A percentile compares a stretch with the other conserved stretches of the same genome.
phyloP scores from a whole-genome alignment of 2,329 filamentous ascomycete species.

The Aspergillus glaucus region DNA sequence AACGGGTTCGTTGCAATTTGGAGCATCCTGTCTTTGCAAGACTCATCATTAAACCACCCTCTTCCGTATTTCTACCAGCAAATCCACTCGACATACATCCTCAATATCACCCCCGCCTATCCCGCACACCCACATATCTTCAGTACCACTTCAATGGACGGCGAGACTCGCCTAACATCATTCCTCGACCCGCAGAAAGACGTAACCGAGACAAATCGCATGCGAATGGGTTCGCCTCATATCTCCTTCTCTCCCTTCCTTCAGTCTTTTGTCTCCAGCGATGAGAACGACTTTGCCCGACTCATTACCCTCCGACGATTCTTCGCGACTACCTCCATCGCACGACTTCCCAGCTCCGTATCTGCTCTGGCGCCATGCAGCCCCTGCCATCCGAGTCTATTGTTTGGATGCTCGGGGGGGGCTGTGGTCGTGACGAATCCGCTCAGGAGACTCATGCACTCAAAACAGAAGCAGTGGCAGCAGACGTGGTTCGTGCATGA shows the following conservation, averaged over 20 bases:
- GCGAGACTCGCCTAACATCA: conserved; percentile 50
- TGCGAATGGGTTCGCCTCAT: conserved; percentile 43
- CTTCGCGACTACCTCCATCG: conserved; percentile 45
- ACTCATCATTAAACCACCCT: conserved; percentile 9
- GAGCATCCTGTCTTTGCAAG: conserved; percentile 31
- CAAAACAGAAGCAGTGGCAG: conserved; percentile 47
- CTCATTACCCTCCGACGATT: conserved; percentile 48
- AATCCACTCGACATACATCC: conserved; percentile 33
- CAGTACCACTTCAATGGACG: conserved; percentile 49
- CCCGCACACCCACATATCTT: conserved; percentile 50
- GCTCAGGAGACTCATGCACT: conserved; percentile 44
- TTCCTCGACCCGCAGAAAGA: conserved; percentile 44
- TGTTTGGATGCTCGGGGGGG: conserved; percentile 49
- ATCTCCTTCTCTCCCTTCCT: conserved; percentile 52
- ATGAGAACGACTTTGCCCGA: conserved; percentile 49
- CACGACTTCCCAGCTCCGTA: conserved; percentile 37
- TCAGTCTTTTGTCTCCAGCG: conserved; percentile 48
- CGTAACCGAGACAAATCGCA: conserved; percentile 41
- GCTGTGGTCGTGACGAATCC: conserved; percentile 48
- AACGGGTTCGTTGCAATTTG: conserved; percentile 53
- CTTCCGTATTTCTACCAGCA: conserved; percentile 32
- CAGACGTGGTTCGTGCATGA: conserved; percentile 55
- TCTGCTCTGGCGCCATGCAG: conserved; percentile 30
- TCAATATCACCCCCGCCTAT: conserved; percentile 43
- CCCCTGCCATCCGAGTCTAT: conserved; percentile 47